A percentile compares a stretch with the other conserved stretches of the same genome.
Evolutionary conservation across 1,284 basidiomycete species (phyloP).

Genomic region (Trichosporon faecale): DNA sequence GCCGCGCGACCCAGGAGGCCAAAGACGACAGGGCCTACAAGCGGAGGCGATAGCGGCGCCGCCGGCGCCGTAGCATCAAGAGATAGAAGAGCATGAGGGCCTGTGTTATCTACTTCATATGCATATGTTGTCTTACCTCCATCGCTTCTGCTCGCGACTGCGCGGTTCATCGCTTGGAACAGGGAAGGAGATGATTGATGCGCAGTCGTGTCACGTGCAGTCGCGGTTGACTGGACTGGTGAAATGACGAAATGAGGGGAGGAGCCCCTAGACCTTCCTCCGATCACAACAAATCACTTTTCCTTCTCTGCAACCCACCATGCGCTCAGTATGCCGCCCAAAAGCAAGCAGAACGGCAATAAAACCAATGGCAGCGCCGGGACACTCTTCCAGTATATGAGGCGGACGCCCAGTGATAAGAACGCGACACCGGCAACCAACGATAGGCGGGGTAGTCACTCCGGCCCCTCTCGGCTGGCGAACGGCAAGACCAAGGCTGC

Average conservation of each 20-base stretch:
- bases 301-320: not conserved
- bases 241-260: slow-evolving; percentile 4
- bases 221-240: not conserved
- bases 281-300: not conserved
- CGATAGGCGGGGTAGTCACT: not conserved
- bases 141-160: not conserved
- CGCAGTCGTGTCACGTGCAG: not conserved
- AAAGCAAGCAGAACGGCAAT: not conserved
- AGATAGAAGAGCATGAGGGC: not conserved
- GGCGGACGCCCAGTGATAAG: not conserved
- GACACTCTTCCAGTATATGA: slow-evolving; percentile 1
- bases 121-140: slow-evolving; percentile 8
- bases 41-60: not conserved
- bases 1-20: not conserved
- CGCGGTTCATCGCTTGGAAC: not conserved
- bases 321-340: not conserved
- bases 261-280: not conserved
- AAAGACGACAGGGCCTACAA: slow-evolving; percentile 2
- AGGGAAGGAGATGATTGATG: not conserved
- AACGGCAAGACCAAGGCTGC: not conserved
- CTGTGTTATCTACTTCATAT: slow-evolving; percentile 9
- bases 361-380: not conserved
- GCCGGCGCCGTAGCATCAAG: not conserved
- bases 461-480: not conserved
- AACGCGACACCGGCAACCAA: not conserved